Evolutionary conservation across 306 rosid species (phyloP), one percentile per base, ranked within the genome.

Genomic region (Heteromeles arbutifolia): DNA sequence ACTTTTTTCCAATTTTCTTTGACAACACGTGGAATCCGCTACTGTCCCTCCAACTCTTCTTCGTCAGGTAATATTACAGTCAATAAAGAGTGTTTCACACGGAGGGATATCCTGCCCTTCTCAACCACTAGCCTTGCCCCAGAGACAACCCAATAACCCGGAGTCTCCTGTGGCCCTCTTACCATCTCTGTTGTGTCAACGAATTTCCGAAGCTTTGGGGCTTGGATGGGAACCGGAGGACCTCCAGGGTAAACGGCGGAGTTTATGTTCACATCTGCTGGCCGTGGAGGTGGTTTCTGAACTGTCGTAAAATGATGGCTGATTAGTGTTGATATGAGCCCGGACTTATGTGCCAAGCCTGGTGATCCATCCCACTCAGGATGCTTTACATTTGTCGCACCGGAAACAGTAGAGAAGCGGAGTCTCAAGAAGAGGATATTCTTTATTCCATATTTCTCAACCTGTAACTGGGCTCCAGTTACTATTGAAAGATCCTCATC

Each of bases 351-450:
- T 19, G 90, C 95, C 72, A 88, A 63, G 37, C 94, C 97, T 2
- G 96, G 98, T 39, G 98, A 92, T 28, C 98, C 97, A 76, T 86
- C 97, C 98, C 98, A 94, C 82, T 90, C 96, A 0, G 96, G 87
- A 82, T 79, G 90, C 90, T 84, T 94, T 56, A 92, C 94, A 39
- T 11, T 74, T 43, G 81, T 63, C 28, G 90, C 96, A 63, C 98
- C 95, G 2, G 71, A 83, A 77, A 94, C 96, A 2, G 82, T 86
- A n/a, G 93, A 87, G 84, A 91, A 94, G 61, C 81, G 69, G 56
- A 94, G 96, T 68, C 97, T 85, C 79, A 94, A 74, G 84, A 89
- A 92, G 61, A 94, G 91, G 69, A 94, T 81, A 65, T 87, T 94
- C 74, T 88, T 92, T 54, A 92, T 81, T 74, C 98, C 98, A 67